Conservation (phyloP, 164 flowering plant genomes). For the Sedum album region DNA sequence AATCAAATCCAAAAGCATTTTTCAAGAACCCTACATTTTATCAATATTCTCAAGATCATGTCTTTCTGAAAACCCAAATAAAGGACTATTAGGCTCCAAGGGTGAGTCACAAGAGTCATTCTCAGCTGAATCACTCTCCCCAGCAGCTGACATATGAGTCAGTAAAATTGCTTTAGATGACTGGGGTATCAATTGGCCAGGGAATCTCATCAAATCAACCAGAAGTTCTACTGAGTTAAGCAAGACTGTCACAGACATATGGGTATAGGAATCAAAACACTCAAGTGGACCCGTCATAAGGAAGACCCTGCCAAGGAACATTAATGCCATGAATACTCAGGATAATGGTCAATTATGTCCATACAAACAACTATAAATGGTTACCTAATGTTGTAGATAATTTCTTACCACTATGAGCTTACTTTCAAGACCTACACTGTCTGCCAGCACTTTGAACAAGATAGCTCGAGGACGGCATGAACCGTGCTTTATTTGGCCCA, state of each 20-base stretch:
- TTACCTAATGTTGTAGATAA: background rate
- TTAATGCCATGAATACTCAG: background rate
- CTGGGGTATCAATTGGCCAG: slow-evolving; percentile 83
- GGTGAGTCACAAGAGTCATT: slow-evolving; percentile 99
- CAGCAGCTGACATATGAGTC: slow-evolving; percentile 87
- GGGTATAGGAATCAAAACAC: slow-evolving; percentile 66
- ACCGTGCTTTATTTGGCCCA: slow-evolving; percentile 88
- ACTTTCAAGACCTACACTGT: slow-evolving; percentile 89
- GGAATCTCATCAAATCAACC: slow-evolving; percentile 94
- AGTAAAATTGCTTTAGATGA: slow-evolving; percentile 75
- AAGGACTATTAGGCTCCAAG: slow-evolving; percentile 93
- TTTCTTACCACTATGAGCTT: slow-evolving; percentile 81
- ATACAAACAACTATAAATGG: background rate
- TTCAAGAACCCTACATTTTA: background rate
- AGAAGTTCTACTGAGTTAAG: slow-evolving; percentile 78
- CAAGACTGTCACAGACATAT: slow-evolving; percentile 86
- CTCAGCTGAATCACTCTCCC: slow-evolving; percentile 99
- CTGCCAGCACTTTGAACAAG: slow-evolving; percentile 93
- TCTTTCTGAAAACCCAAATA: slow-evolving; percentile 71
- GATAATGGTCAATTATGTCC: background rate
- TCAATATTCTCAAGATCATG: slow-evolving; percentile 67
- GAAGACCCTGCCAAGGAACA: slow-evolving; percentile 53
- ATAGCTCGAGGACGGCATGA: slow-evolving; percentile 93
- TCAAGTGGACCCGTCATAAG: slow-evolving; percentile 62
- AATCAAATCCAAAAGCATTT: background rate